phyloP scores from a whole-genome alignment of 768 basidiomycete genomes.

The Candolleomyces efflorescens region DNA sequence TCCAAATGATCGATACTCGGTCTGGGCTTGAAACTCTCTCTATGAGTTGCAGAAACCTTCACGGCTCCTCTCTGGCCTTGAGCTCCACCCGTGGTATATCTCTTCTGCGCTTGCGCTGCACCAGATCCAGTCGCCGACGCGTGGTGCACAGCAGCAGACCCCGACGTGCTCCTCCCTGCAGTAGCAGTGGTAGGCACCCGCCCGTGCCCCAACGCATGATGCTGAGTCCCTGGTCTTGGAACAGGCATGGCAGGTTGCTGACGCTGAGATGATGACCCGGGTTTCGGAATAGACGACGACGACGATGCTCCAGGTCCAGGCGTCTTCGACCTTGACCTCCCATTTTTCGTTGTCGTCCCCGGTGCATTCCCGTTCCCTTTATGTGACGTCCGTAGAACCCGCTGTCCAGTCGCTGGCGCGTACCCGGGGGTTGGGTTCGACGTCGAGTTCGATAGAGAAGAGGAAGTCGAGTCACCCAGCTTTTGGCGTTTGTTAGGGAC shows the following conservation, averaged over 20 bases:
- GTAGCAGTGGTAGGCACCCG: slow-evolving; percentile 35
- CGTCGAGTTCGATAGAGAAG: slow-evolving; percentile 15
- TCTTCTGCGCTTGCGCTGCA: slow-evolving; percentile 12
- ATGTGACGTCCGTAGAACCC: slow-evolving; percentile 40
- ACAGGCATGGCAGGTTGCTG: slow-evolving; percentile 39
- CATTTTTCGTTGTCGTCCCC: background rate
- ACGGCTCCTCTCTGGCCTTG: slow-evolving; percentile 26
- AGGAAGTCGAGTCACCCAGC: slow-evolving; percentile 35
- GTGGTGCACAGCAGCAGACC: slow-evolving; percentile 10
- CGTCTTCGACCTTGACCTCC: background rate
- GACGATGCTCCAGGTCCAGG: background rate
- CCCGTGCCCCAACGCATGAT: slow-evolving; percentile 55
- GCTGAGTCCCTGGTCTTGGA: slow-evolving; percentile 46
- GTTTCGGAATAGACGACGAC: background rate
- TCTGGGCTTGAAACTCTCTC: slow-evolving; percentile 83
- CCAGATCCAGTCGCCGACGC: slow-evolving; percentile 3
- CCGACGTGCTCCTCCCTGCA: slow-evolving; percentile 14
- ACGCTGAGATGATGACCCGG: slow-evolving; percentile 27
- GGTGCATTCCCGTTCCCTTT: slow-evolving; percentile 20
- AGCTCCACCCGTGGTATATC: slow-evolving; percentile 18
- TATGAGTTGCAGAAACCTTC: slow-evolving; percentile 42
- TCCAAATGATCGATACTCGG: slow-evolving; percentile 59
- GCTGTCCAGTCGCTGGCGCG: slow-evolving; percentile 3
- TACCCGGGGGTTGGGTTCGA: slow-evolving; percentile 12
- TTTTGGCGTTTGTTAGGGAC: slow-evolving; percentile 63